Evolutionary conservation across 345 rosid genomes (phyloP).

Genomic region (Sisymbrium irio): DNA sequence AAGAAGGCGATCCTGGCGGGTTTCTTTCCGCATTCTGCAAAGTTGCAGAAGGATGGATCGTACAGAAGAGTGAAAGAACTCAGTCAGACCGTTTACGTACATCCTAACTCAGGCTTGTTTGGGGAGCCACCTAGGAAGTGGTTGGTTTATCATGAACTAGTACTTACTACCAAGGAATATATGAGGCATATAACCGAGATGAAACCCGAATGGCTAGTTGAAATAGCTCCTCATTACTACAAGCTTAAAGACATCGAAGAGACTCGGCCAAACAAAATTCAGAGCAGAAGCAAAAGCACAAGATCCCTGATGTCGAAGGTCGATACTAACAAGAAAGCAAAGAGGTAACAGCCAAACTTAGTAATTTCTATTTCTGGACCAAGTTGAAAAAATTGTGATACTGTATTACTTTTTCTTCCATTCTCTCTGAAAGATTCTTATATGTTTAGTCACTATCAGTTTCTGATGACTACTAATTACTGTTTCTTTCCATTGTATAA

Average conservation of each 20-base stretch:
- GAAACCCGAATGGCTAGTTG: constrained; percentile 93
- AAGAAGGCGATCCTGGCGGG: constrained; percentile 91
- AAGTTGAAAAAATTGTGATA: constrained; percentile 3
- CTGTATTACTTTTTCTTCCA: neutral
- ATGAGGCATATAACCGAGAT: constrained; percentile 91
- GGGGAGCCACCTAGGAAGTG: constrained; percentile 64
- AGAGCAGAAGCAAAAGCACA: constrained; percentile 5
- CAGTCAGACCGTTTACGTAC: constrained; percentile 72
- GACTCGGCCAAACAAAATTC: constrained; percentile 4
- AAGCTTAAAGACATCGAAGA: constrained; percentile 92
- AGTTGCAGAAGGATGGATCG: constrained; percentile 79
- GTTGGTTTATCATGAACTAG: constrained; percentile 84
- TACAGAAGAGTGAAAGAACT: constrained; percentile 80
- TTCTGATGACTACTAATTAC: constrained; percentile 15
- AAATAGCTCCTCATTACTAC: constrained; percentile 92
- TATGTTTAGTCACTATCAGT: neutral
- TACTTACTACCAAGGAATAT: constrained; percentile 86
- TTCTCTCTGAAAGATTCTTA: constrained; percentile 10
- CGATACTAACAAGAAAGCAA: constrained; percentile 22
- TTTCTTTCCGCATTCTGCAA: constrained; percentile 81
- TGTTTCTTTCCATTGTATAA: constrained; percentile 19
- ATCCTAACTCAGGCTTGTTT: constrained; percentile 78
- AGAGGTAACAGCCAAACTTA: constrained; percentile 31
- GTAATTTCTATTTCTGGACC: constrained; percentile 5
- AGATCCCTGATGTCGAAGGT: neutral